Conservation (phyloP, 768 basidiomycete species). For the Xanthoconium stramineum region DNA sequence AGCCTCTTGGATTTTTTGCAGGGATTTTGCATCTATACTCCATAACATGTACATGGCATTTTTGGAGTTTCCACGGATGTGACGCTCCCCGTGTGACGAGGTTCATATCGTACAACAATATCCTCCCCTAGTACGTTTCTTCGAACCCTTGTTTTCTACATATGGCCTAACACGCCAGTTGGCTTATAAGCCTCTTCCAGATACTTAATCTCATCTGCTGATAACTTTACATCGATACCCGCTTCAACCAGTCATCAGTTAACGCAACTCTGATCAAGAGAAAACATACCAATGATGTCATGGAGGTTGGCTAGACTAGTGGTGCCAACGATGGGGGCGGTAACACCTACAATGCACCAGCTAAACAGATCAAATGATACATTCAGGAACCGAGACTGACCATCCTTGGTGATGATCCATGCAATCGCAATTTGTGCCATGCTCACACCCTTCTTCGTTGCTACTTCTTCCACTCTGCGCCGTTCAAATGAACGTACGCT, state of each 20-base stretch:
- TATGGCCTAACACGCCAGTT: constrained; percentile 38
- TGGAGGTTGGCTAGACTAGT: constrained; percentile 39
- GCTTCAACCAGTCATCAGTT: constrained; percentile 19
- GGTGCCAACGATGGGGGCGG: constrained; percentile 44
- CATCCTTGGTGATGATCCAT: constrained; percentile 34
- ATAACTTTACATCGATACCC: constrained; percentile 41
- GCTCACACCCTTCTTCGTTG: constrained; percentile 33
- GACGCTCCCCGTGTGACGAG: too few species aligned
- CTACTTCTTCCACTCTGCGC: constrained; percentile 39
- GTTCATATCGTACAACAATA: too few species aligned
- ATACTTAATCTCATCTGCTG: constrained; percentile 45
- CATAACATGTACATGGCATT: background rate
- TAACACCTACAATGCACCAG: constrained; percentile 24
- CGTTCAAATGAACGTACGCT: background rate
- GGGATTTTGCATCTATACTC: too few species aligned
- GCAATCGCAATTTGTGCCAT: constrained; percentile 45
- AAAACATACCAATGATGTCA: constrained; percentile 37
- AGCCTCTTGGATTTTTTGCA: too few species aligned
- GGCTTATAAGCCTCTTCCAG: constrained; percentile 46
- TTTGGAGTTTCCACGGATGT: too few species aligned
- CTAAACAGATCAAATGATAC: background rate
- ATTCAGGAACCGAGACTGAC: constrained; percentile 10
- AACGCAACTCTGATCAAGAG: background rate
- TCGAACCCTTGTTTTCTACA: constrained; percentile 1
- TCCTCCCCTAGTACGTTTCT: too few species aligned